These are phyloP conservation scores for Sarocladiaceae sp. DNA, from an alignment of 2,329 filamentous ascomycete species.

Conservation along the genomic window DNA sequence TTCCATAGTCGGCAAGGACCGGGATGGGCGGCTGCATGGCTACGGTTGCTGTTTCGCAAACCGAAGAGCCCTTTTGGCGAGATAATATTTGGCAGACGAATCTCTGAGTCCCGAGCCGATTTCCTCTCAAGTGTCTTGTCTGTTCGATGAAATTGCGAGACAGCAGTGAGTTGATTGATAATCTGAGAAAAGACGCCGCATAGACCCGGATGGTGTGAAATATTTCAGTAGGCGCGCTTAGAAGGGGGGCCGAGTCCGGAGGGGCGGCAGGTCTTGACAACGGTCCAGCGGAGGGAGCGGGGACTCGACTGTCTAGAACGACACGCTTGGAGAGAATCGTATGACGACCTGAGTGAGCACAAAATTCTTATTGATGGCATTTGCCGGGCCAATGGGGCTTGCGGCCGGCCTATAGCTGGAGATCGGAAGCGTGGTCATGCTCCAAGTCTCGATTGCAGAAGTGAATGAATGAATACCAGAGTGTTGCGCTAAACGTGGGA, in stretches of 20 bases:
- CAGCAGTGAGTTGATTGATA: no score
- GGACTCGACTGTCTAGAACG: background rate
- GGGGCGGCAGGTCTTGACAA: background rate
- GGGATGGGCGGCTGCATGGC: constrained; percentile 59
- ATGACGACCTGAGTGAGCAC: background rate
- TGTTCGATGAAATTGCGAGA: no score
- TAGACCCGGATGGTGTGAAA: background rate
- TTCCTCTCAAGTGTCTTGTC: no score
- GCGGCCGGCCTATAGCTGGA: no score
- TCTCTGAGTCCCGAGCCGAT: no score
- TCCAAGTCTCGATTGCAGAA: no score
- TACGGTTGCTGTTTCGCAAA: background rate
- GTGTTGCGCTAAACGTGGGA: no score
- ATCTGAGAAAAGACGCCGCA: background rate
- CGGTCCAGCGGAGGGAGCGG: constrained; percentile 5
- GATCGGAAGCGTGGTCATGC: no score
- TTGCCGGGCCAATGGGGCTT: background rate
- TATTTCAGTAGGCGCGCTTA: background rate
- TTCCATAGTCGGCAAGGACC: constrained; percentile 70
- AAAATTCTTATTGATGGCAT: background rate
- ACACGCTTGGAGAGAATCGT: background rate
- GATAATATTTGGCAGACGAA: no score
- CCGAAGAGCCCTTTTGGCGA: background rate
- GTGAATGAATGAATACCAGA: no score
- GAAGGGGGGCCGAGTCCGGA: constrained; percentile 2